Percentiles rank a stretch among this genome's conserved stretches.
Evolutionary conservation across 345 rosid species (phyloP).

Genomic region (Excoecaria agallocha): DNA sequence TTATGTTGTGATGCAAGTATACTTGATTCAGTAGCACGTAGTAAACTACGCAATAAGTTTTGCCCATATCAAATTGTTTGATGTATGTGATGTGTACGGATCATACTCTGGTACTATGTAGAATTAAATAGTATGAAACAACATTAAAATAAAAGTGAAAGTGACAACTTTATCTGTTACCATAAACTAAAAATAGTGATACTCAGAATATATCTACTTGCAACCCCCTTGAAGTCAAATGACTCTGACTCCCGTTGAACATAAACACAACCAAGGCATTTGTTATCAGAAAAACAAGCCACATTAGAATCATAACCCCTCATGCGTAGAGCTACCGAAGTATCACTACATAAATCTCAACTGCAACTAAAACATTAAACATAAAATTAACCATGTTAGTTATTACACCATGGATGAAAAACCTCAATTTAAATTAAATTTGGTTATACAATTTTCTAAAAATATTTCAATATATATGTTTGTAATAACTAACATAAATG

Average conservation of each 20-base stretch:
- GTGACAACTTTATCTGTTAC: background rate
- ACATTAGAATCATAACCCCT: constrained; percentile 13
- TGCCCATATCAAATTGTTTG: background rate
- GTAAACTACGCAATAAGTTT: background rate
- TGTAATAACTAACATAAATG: too few species aligned
- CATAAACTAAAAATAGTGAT: constrained; percentile 1
- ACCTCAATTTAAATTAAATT: too few species aligned
- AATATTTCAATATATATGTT: too few species aligned
- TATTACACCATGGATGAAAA: too few species aligned
- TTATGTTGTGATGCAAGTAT: background rate
- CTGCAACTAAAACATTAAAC: too few species aligned
- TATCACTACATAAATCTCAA: too few species aligned
- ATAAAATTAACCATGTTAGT: too few species aligned
- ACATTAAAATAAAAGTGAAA: background rate
- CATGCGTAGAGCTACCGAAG: too few species aligned
- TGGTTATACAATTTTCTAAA: too few species aligned
- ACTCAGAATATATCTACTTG: constrained; percentile 50
- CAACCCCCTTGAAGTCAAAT: constrained; percentile 90
- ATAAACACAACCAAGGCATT: constrained; percentile 95
- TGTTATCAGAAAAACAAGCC: constrained; percentile 53
- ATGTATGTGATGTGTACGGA: background rate
- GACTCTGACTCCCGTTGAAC: constrained; percentile 97
- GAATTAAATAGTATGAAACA: background rate
- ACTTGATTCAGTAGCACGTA: background rate
- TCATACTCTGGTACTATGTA: background rate